phyloP scores from a whole-genome alignment of 1,139 yeast species.

The Nadsonia starkeyi-henricii region DNA sequence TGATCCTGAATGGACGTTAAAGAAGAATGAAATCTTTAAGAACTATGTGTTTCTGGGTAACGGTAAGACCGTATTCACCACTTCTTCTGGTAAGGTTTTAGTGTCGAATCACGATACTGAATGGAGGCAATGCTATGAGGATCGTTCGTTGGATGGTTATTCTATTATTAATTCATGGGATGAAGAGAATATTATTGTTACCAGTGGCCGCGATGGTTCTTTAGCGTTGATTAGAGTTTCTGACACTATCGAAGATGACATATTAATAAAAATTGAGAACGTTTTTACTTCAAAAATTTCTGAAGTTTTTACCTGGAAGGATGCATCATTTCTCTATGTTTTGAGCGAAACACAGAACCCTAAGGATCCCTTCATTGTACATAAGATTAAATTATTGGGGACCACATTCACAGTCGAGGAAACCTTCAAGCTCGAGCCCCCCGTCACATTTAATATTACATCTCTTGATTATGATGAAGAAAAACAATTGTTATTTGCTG shows the following conservation, averaged over 20 bases:
- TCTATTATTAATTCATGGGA: slow-evolving; percentile 38
- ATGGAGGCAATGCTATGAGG: slow-evolving; percentile 25
- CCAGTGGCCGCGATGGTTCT: slow-evolving; percentile 43
- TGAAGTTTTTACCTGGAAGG: slow-evolving; percentile 32
- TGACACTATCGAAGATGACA: slow-evolving; percentile 11
- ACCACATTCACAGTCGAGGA: slow-evolving; percentile 7
- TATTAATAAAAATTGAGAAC: slow-evolving; percentile 11
- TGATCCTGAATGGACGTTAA: slow-evolving; percentile 13
- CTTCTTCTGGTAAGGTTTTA: slow-evolving; percentile 45
- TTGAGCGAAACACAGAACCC: slow-evolving; percentile 61
- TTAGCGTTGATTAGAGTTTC: slow-evolving; percentile 34
- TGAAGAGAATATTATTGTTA: slow-evolving; percentile 28
- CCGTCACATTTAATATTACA: slow-evolving; percentile 42
- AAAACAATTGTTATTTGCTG: slow-evolving; percentile 38
- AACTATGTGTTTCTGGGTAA: slow-evolving; percentile 36
- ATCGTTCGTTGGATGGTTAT: slow-evolving; percentile 31
- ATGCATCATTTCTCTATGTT: slow-evolving; percentile 23
- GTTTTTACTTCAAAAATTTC: slow-evolving; percentile 33
- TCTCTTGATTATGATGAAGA: slow-evolving; percentile 32
- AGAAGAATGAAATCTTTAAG: slow-evolving; percentile 45
- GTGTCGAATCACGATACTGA: slow-evolving; percentile 16
- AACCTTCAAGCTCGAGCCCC: slow-evolving; percentile 10
- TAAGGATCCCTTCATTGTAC: slow-evolving; percentile 38
- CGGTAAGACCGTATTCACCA: slow-evolving; percentile 34
- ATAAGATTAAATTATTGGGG: slow-evolving; percentile 22